Percentiles rank a stretch among this genome's conserved stretches.
phyloP scores from a whole-genome alignment of 108 stramenopile genomes.

The Heterococcus sp. region DNA sequence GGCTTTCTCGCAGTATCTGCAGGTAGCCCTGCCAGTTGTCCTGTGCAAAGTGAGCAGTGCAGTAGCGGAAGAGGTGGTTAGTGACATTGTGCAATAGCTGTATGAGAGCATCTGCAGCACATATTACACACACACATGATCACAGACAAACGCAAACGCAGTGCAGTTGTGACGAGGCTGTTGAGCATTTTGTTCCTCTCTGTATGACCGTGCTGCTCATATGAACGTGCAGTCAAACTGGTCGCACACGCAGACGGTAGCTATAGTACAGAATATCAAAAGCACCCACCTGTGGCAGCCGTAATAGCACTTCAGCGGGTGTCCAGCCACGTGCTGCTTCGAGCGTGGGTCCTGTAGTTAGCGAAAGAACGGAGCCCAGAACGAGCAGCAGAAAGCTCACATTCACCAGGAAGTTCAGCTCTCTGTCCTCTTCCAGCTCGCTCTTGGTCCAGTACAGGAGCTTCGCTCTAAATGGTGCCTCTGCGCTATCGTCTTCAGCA shows the following conservation, averaged over 20 bases:
- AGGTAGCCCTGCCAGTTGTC: constrained; percentile 17
- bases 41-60: too few species aligned
- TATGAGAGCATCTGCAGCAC: too few species aligned
- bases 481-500: neutral
- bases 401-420: neutral
- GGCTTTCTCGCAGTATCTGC: constrained; percentile 18
- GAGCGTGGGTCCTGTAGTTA: neutral
- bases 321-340: constrained; percentile 15
- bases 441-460: neutral
- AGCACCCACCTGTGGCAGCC: constrained; percentile 26
- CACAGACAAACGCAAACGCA: too few species aligned
- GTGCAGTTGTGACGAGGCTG: too few species aligned
- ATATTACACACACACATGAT: too few species aligned
- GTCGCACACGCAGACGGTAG: too few species aligned
- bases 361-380: neutral
- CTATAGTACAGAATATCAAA: too few species aligned
- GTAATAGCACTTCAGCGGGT: constrained; percentile 3
- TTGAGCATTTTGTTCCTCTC: too few species aligned
- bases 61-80: too few species aligned
- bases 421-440: neutral
- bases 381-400: neutral
- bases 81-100: too few species aligned
- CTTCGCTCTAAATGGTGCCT: neutral
- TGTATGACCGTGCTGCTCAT: too few species aligned
- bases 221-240: too few species aligned